A percentile compares a stretch with the other conserved stretches of the same genome.
phyloP scores from a whole-genome alignment of 2,329 filamentous ascomycete genomes.

The Nigrograna mackinnonii region DNA sequence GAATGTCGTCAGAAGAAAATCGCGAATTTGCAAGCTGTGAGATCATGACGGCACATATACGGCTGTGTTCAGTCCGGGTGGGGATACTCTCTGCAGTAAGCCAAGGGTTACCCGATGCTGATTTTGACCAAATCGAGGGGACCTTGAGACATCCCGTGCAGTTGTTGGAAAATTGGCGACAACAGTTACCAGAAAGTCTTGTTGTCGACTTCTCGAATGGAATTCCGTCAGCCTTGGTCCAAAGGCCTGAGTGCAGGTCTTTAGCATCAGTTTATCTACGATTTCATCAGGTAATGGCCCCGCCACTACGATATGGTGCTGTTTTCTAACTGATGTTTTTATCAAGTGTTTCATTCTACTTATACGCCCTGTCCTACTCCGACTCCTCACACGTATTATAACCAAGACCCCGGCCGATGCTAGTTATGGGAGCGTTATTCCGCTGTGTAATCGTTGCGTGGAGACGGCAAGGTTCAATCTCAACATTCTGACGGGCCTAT shows the following conservation, averaged over 20 bases:
- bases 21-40: not conserved
- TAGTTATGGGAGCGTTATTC: too few species aligned
- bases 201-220: not conserved
- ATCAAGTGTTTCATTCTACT: not conserved
- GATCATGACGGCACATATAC: not conserved
- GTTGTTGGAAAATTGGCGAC: not conserved
- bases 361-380: not conserved
- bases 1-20: not conserved
- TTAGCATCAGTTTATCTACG: not conserved
- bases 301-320: not conserved
- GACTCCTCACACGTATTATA: not conserved
- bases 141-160: not conserved
- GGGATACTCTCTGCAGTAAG: not conserved
- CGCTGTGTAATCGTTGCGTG: not conserved
- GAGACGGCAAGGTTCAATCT: not conserved
- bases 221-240: not conserved
- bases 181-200: not conserved
- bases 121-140: not conserved
- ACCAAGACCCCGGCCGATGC: too few species aligned
- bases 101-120: not conserved
- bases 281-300: constrained; percentile 1
- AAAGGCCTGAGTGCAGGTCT: not conserved
- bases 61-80: not conserved
- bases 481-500: not conserved
- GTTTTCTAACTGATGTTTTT: not conserved